Conservation (phyloP, 768 basidiomycete genomes). For the Pholiota microspora region DNA sequence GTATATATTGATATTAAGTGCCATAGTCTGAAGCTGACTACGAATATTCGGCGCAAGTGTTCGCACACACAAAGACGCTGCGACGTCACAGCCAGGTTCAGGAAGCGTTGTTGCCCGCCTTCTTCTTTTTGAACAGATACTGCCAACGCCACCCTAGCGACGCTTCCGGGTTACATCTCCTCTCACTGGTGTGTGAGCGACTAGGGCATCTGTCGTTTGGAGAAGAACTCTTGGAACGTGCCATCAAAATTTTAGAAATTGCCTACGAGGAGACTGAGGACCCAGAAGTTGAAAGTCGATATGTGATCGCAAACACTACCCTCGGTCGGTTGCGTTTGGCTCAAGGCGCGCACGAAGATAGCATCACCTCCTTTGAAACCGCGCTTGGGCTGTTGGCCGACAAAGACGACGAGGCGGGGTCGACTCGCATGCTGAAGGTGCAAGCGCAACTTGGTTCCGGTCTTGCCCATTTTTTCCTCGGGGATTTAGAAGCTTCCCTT, state of each 20-base stretch:
- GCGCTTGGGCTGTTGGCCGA: conserved; percentile 70
- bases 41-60: conserved; percentile 64
- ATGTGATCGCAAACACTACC: conserved; percentile 78
- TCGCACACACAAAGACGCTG: conserved; percentile 31
- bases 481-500: conserved; percentile 62
- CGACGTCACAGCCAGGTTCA: conserved; percentile 15
- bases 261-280: conserved; percentile 90
- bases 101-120: conserved; percentile 67
- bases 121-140: conserved; percentile 81
- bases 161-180: conserved; percentile 76
- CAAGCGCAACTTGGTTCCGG: conserved; percentile 73
- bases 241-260: conserved; percentile 76
- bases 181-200: conserved; percentile 82
- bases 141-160: conserved; percentile 65
- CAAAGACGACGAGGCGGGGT: conserved; percentile 33
- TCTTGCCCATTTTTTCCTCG: conserved; percentile 65
- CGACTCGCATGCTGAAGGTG: conserved; percentile 44
- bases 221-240: conserved; percentile 50
- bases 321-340: conserved; percentile 77
- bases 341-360: conserved; percentile 51
- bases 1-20: not conserved
- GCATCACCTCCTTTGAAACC: conserved; percentile 69
- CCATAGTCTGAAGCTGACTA: conserved; percentile 78
- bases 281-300: conserved; percentile 70
- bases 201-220: conserved; percentile 70